These are phyloP conservation scores for Neurospora sp. DNA, from an alignment of 495 filamentous ascomycete genomes.

Conservation along the genomic window DNA sequence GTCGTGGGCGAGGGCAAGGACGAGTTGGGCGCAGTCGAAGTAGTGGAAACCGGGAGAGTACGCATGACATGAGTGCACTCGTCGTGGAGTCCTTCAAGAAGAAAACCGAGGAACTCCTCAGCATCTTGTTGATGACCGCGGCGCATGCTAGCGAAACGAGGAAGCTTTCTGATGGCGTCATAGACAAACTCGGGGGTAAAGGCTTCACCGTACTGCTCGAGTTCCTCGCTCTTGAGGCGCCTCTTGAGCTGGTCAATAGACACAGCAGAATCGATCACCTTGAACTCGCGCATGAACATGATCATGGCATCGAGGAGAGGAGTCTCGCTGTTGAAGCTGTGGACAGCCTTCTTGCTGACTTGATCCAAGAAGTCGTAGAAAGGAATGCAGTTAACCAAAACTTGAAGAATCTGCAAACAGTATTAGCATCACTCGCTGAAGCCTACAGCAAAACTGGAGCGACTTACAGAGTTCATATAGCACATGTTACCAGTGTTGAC, in stretches of 20 bases:
- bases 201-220: conserved; percentile 83
- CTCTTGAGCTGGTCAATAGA: conserved; percentile 63
- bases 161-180: conserved; percentile 74
- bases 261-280: conserved; percentile 64
- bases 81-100: conserved; percentile 86
- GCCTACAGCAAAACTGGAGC: neutral
- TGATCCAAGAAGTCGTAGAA: conserved; percentile 92
- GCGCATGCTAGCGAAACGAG: conserved; percentile 86
- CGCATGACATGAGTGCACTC: conserved; percentile 75
- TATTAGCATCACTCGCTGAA: neutral
- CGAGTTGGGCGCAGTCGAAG: conserved; percentile 30
- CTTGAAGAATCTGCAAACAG: conserved; percentile 67
- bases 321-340: conserved; percentile 92
- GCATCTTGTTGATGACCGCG: conserved; percentile 97
- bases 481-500: conserved; percentile 99
- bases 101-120: conserved; percentile 91
- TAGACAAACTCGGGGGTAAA: conserved; percentile 95
- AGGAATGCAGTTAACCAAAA: conserved; percentile 81
- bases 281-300: conserved; percentile 92
- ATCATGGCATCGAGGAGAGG: conserved; percentile 93
- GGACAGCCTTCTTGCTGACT: conserved; percentile 66
- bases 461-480: conserved; percentile 97
- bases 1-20: conserved; percentile 25
- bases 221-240: conserved; percentile 66
- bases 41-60: conserved; percentile 30